Base-by-base conservation (phyloP, 306 rosid genomes). In the Rosa chinensis region DNA sequence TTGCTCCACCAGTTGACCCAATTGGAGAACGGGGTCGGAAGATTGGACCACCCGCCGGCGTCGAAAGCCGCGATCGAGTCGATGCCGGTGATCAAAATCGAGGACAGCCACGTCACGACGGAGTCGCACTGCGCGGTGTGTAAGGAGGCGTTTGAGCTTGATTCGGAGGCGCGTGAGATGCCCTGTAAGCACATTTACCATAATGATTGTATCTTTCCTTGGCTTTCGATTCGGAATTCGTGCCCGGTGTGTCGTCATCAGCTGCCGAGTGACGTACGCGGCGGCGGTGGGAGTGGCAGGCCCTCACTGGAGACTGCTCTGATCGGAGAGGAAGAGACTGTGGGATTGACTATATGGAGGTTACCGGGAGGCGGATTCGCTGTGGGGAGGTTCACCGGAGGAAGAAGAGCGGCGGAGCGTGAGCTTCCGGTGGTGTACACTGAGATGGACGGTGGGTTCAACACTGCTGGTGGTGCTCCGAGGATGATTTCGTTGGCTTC, bases 391-490 rank as follows among this genome's bases (percentile, higher is more conserved):
- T 87, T 91, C 77, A 83, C 88, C 12, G 91, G 96, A 49, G 96
- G 93, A 0, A 89, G 91, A 43, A 72, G 82, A 37, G 90, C 90
- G 2, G 87, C 86, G 0, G 90, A 89, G 75, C 89, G 88, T 66
- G 93, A 91, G 78, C 92, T 91, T 37, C 96, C 96, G 12, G 89
- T 87, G 42, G 96, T 91, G n/a, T 91, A 79, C 48, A 91, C 93
- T 8, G 96, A 89, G 66, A 86, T 91, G 87, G 96, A 91, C 66
- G 96, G 92, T 49, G 93, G 87, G n/a, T 89, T 91, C n/a, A 91
- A 85, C 56, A 85, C 81, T 18, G 67, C 72, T 28, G 83, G 73
- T 3, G 88, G 85, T 62, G 83, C 79, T 79, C 90, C 96, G 2
- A 82, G 96, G 75, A 87, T 93, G 79, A 86, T 87, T 73, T 73